phyloP scores from a whole-genome alignment of 257 asterid species.

The Solanum sitiens region DNA sequence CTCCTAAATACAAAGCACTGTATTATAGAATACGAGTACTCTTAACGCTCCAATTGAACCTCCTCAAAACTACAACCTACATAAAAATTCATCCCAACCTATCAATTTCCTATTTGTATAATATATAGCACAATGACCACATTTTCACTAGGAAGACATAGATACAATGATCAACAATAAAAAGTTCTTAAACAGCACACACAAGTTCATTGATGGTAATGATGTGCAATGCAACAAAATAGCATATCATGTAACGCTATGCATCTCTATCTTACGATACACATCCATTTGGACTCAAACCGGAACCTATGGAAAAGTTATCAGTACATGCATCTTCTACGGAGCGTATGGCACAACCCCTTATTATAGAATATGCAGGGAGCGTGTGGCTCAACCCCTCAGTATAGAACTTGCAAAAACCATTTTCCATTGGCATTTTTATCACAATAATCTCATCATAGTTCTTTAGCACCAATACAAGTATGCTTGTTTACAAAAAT shows the following conservation, averaged over 20 bases:
- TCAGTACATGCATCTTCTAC: not conserved
- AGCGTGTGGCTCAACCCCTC: not conserved
- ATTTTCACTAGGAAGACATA: too few species aligned
- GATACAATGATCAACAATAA: too few species aligned
- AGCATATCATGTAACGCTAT: not conserved
- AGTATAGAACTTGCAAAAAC: not conserved
- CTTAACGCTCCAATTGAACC: not conserved
- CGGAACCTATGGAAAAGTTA: not conserved
- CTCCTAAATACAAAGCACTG: too few species aligned
- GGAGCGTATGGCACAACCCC: not conserved
- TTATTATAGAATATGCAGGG: not conserved
- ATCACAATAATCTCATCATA: not conserved
- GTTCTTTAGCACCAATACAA: not conserved
- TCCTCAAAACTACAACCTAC: not conserved
- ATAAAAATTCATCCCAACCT: not conserved
- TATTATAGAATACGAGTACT: not conserved
- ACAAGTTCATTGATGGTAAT: not conserved
- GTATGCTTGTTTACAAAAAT: not conserved
- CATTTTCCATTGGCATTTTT: not conserved
- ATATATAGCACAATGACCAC: too few species aligned
- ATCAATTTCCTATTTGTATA: too few species aligned
- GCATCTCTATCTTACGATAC: not conserved
- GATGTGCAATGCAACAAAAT: not conserved
- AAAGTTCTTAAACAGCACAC: too few species aligned
- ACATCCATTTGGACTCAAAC: not conserved